phyloP scores from a whole-genome alignment of 192 early-diverging fungal genomes.

The Coemansia sp. region DNA sequence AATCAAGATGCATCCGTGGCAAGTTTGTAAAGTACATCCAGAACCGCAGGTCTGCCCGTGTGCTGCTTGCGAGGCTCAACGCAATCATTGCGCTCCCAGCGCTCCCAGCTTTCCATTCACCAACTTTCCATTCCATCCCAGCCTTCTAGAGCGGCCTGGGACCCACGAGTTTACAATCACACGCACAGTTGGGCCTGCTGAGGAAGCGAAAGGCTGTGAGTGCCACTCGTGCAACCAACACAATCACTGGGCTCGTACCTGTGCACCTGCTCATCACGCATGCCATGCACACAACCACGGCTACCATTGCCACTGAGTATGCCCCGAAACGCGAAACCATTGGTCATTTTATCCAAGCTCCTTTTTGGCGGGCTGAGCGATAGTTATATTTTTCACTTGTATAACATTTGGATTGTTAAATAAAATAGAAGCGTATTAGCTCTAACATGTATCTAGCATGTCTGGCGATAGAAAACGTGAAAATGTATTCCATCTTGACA shows the following conservation, averaged over 20 bases:
- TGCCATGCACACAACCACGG: not conserved
- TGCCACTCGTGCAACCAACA: slow-evolving; percentile 5
- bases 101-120: not conserved
- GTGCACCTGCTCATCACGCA: not conserved
- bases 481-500: too few relatives aligned
- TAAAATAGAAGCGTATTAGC: slow-evolving; percentile 1
- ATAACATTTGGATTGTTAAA: not conserved
- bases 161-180: slow-evolving; percentile 15
- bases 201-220: slow-evolving; percentile 1
- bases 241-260: not conserved
- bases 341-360: not conserved
- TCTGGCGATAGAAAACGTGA: not conserved
- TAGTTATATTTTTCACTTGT: not conserved
- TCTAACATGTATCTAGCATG: not conserved
- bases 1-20: not conserved
- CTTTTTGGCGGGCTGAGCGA: not conserved
- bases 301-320: not conserved
- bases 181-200: slow-evolving; percentile 5
- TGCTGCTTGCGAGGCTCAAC: not conserved
- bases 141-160: slow-evolving; percentile 9
- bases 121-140: not conserved
- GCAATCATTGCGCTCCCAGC: not conserved
- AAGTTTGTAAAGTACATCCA: not conserved
- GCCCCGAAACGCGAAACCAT: not conserved
- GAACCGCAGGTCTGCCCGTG: not conserved